Evolutionary conservation across 257 asterid genomes (phyloP).

Genomic region (Primulina tabacum): DNA sequence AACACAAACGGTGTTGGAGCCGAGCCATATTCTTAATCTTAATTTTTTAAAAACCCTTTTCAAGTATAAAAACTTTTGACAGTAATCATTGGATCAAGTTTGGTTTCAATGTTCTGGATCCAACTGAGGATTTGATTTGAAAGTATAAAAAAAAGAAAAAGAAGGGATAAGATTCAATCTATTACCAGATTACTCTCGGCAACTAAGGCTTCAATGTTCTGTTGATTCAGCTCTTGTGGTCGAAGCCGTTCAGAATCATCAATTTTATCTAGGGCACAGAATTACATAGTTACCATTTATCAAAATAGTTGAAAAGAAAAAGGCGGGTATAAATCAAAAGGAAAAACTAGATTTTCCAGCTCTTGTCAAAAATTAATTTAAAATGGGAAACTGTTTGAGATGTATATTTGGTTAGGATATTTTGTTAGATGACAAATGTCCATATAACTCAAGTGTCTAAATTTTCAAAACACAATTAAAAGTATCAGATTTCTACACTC

Average conservation of each 20-base stretch:
- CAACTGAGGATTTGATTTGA: background rate
- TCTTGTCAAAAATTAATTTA: background rate
- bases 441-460: background rate
- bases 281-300: conserved; percentile 4
- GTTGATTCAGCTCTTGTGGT: conserved; percentile 96
- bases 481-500: background rate
- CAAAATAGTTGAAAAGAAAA: conserved; percentile 20
- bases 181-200: conserved; percentile 97
- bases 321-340: background rate
- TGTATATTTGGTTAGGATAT: background rate
- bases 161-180: conserved; percentile 13
- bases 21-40: background rate
- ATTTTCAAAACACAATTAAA: background rate
- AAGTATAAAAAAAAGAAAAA: background rate
- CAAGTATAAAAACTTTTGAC: no score
- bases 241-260: conserved; percentile 84
- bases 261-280: conserved; percentile 46
- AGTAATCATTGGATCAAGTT: no score
- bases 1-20: background rate
- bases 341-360: background rate
- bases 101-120: conserved; percentile 9
- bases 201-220: conserved; percentile 93
- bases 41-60: background rate
- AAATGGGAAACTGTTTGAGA: background rate
- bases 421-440: background rate